Evolutionary conservation across 139 green algal genomes (phyloP).

Genomic region (Coelastrella sp.): DNA sequence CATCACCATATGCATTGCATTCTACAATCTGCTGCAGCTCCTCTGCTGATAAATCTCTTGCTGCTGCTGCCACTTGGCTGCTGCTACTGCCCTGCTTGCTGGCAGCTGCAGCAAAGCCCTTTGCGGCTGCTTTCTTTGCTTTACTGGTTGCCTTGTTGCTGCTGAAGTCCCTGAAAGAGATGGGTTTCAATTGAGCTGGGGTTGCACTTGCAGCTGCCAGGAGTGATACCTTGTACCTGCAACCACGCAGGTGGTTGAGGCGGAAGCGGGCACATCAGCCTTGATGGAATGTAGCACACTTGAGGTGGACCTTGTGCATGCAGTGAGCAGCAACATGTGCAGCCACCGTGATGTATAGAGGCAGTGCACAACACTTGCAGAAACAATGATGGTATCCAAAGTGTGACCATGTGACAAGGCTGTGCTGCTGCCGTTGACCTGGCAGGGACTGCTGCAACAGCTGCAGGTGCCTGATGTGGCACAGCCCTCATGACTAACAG

Average conservation of each 20-base stretch:
- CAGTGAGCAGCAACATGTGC: no score
- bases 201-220: not conserved
- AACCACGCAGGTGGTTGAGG: not conserved
- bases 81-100: not conserved
- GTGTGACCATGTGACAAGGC: no score
- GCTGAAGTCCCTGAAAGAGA: constrained; percentile 41
- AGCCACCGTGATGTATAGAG: no score
- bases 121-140: constrained; percentile 22
- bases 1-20: constrained; percentile 31
- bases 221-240: constrained; percentile 32
- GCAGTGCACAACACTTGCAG: no score
- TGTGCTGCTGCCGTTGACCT: no score
- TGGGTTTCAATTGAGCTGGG: not conserved
- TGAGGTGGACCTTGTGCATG: no score
- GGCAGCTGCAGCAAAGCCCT: constrained; percentile 36
- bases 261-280: not conserved
- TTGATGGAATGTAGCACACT: no score
- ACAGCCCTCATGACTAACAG: no score
- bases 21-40: constrained; percentile 7
- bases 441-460: not conserved
- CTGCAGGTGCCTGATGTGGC: no score
- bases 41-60: not conserved
- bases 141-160: constrained; percentile 24
- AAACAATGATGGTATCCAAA: no score
- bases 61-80: constrained; percentile 17